These are phyloP conservation scores for Leucoagaricus sp. DNA, from an alignment of 1,284 basidiomycete species.

Conservation along the genomic window DNA sequence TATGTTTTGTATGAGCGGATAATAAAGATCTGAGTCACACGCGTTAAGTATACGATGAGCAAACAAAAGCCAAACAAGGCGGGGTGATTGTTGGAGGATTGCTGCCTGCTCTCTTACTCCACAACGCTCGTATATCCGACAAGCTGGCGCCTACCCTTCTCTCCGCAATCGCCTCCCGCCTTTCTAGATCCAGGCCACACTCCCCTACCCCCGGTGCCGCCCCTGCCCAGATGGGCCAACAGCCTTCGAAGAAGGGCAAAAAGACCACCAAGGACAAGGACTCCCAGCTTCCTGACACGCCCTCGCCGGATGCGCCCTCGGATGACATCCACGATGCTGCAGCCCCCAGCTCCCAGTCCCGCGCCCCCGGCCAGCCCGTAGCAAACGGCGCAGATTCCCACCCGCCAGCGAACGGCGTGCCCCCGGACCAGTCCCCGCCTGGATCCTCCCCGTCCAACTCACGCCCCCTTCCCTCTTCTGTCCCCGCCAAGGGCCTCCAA, in stretches of 20 bases:
- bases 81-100: conserved; percentile 14
- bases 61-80: conserved; percentile 34
- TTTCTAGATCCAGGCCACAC: conserved; percentile 68
- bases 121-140: conserved; percentile 5
- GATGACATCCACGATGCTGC: conserved; percentile 43
- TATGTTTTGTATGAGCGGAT: conserved; percentile 12
- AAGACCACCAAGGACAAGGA: conserved; percentile 70
- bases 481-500: conserved; percentile 30
- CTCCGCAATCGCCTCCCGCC: conserved; percentile 69
- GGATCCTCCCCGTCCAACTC: conserved; percentile 22
- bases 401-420: conserved; percentile 7
- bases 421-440: not conserved
- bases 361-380: conserved; percentile 38
- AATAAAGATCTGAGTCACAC: conserved; percentile 20
- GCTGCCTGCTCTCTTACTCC: conserved; percentile 9
- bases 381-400: conserved; percentile 34
- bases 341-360: conserved; percentile 45
- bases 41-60: no score
- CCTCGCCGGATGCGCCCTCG: conserved; percentile 29
- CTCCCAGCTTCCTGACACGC: conserved; percentile 42
- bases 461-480: conserved; percentile 36
- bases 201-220: conserved; percentile 57
- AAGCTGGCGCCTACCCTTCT: conserved; percentile 82
- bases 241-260: conserved; percentile 77
- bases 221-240: conserved; percentile 68